Conservation (phyloP, 2,329 filamentous ascomycete species). For the Aureobasidium subglaciale region DNA sequence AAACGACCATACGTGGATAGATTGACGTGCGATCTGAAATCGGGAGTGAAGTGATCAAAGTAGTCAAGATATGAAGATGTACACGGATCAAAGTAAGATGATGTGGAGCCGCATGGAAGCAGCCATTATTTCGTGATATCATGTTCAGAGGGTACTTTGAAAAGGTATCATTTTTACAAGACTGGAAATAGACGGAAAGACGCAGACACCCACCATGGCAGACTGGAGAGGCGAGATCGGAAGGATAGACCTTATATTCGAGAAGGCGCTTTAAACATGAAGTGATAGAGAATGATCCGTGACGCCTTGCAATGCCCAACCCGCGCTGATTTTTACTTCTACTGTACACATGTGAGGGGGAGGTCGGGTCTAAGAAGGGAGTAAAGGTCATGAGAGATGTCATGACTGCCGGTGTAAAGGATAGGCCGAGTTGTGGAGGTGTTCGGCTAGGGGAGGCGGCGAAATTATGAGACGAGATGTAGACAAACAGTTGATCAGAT, state of each 20-base stretch:
- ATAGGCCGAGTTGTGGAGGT: background rate
- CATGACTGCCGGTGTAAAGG: background rate
- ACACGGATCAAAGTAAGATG: too few species aligned
- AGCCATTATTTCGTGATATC: too few species aligned
- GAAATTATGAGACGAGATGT: background rate
- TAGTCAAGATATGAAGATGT: too few species aligned
- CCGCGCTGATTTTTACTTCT: conserved; percentile 5
- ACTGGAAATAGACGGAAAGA: background rate
- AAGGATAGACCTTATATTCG: conserved; percentile 2
- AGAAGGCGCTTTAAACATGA: conserved; percentile 4
- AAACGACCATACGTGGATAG: too few species aligned
- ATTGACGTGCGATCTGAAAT: too few species aligned
- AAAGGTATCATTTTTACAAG: background rate
- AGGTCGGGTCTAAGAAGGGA: background rate
- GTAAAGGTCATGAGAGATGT: background rate
- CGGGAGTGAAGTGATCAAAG: too few species aligned
- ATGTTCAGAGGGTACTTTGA: too few species aligned
- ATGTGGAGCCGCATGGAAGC: too few species aligned
- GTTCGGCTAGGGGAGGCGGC: background rate
- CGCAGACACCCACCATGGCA: background rate
- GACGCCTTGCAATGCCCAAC: conserved; percentile 16
- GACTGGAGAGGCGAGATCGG: conserved; percentile 4
- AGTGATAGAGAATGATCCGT: conserved; percentile 9
- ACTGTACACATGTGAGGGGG: conserved; percentile 10
- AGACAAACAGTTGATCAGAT: background rate